phyloP scores from a whole-genome alignment of 2,329 filamentous ascomycete species.

The Whalleya microplaca region DNA sequence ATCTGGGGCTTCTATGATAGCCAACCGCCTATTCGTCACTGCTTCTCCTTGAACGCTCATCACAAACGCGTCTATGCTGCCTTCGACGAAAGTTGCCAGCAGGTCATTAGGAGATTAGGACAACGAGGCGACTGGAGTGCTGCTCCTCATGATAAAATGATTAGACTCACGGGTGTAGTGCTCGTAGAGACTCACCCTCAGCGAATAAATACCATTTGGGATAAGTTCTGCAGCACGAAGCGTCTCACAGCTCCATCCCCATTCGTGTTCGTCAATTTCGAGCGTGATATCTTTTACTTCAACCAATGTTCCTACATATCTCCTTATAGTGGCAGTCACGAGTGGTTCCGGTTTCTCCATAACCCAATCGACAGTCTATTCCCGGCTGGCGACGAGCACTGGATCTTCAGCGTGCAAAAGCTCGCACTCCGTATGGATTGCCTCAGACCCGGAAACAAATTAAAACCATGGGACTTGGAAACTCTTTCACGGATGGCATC shows the following conservation, averaged over 20 bases:
- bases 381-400: constrained; percentile 2
- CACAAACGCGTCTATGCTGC: neutral
- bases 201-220: neutral
- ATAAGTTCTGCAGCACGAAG: neutral
- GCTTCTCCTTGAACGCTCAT: neutral
- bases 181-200: neutral
- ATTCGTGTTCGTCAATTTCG: neutral
- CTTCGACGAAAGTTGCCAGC: neutral
- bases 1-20: constrained; percentile 1
- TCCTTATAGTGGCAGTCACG: neutral
- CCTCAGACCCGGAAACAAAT: too few species aligned
- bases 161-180: constrained; percentile 1
- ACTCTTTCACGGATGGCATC: neutral
- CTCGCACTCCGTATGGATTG: neutral
- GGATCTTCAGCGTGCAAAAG: constrained; percentile 11
- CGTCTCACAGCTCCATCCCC: neutral
- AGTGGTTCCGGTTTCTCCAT: constrained; percentile 12
- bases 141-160: neutral
- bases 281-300: constrained; percentile 9
- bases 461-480: neutral
- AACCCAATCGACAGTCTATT: neutral
- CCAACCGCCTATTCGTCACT: neutral
- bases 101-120: neutral
- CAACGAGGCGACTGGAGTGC: neutral
- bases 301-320: neutral